Conservation (phyloP, 768 basidiomycete species). For the Naganishia randhawae region DNA sequence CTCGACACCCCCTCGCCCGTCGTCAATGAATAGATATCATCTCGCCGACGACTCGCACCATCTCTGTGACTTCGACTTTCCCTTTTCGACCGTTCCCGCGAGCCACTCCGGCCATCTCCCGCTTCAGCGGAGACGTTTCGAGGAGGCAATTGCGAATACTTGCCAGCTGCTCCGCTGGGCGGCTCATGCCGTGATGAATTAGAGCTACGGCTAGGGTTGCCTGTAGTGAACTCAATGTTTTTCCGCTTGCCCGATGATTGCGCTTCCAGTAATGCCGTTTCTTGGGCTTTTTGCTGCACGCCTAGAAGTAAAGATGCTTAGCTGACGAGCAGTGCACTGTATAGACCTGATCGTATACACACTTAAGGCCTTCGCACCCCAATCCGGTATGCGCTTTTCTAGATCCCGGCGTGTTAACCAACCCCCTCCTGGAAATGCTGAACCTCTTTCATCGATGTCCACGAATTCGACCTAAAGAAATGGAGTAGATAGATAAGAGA, state of each 20-base stretch:
- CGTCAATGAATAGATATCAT: neutral
- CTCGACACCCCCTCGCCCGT: neutral
- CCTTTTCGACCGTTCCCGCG: neutral
- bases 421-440: constrained; percentile 68
- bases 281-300: constrained; percentile 14
- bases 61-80: neutral
- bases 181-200: neutral
- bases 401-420: constrained; percentile 63
- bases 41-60: neutral
- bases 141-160: neutral
- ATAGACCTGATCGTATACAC: neutral
- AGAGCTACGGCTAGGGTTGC: neutral
- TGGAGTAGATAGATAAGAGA: neutral
- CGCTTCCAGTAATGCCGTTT: neutral
- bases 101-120: neutral
- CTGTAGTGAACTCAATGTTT: constrained; percentile 1
- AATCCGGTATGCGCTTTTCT: constrained; percentile 60
- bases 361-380: constrained; percentile 67
- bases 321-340: neutral
- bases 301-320: neutral
- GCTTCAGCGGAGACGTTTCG: neutral
- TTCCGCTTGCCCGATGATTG: constrained; percentile 14
- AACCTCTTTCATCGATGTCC: constrained; percentile 79
- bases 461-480: constrained; percentile 69
- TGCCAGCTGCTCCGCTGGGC: neutral